Evolutionary conservation across 2,329 filamentous ascomycete genomes (phyloP).

Genomic region (Cordyceps cicadae): DNA sequence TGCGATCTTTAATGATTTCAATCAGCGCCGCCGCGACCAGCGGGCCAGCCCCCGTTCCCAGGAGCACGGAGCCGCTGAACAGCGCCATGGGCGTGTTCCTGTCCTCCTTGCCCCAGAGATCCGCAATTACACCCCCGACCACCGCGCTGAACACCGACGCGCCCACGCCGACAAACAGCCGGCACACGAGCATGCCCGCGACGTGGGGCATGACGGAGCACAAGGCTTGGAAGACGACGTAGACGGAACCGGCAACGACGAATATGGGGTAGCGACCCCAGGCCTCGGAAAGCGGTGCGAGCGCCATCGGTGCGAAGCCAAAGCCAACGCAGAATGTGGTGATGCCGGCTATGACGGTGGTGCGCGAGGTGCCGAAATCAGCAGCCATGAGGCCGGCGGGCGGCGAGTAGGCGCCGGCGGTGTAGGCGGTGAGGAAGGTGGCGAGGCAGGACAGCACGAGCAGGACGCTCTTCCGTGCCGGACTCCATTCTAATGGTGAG

Average conservation of each 20-base stretch:
- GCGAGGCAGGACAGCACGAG: slow-evolving; percentile 68
- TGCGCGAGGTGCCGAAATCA: slow-evolving; percentile 55
- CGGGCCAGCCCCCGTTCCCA: slow-evolving; percentile 74
- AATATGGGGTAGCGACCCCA: slow-evolving; percentile 82
- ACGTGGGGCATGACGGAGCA: slow-evolving; percentile 64
- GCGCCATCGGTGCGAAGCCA: slow-evolving; percentile 73
- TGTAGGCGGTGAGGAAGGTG: slow-evolving; percentile 70
- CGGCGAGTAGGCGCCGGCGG: slow-evolving; percentile 72
- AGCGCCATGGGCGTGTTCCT: slow-evolving; percentile 86
- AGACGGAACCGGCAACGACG: slow-evolving; percentile 62
- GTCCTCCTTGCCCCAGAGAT: slow-evolving; percentile 70
- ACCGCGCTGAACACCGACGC: slow-evolving; percentile 77
- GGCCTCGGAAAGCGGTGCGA: slow-evolving; percentile 82
- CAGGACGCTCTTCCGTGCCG: slow-evolving; percentile 59
- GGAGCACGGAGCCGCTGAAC: slow-evolving; percentile 70
- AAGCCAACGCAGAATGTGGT: slow-evolving; percentile 79
- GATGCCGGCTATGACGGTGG: slow-evolving; percentile 66
- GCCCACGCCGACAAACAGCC: slow-evolving; percentile 71
- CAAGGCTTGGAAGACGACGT: slow-evolving; percentile 60
- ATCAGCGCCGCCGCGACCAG: slow-evolving; percentile 63
- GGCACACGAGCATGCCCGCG: slow-evolving; percentile 64
- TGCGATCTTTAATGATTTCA: slow-evolving; percentile 41
- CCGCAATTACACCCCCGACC: slow-evolving; percentile 84
- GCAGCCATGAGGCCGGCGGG: slow-evolving; percentile 55
- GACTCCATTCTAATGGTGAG: slow-evolving; percentile 68